phyloP scores from a whole-genome alignment of 768 basidiomycete genomes.

The Holtermanniella nyarrowii region DNA sequence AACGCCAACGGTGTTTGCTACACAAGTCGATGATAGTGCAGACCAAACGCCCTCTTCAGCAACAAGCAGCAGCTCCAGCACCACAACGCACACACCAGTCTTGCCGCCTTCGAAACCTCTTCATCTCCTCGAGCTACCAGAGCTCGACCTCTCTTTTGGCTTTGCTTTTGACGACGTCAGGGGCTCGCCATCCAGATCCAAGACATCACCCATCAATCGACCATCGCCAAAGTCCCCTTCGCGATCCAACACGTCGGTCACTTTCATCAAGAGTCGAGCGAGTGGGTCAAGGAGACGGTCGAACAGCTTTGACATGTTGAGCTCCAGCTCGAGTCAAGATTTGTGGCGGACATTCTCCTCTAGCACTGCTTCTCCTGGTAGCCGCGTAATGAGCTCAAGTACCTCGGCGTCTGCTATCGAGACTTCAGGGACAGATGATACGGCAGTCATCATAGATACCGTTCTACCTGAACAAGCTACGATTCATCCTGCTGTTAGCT shows the following conservation, averaged over 20 bases:
- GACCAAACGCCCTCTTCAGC: neutral
- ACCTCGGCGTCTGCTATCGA: neutral
- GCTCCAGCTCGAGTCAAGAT: slow-evolving; percentile 9
- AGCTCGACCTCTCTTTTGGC: slow-evolving; percentile 35
- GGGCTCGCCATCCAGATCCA: slow-evolving; percentile 21
- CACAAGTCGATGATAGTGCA: too few species aligned
- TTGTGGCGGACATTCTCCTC: slow-evolving; percentile 15
- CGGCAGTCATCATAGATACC: neutral
- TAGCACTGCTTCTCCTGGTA: neutral
- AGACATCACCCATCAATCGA: slow-evolving; percentile 5
- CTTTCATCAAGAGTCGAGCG: neutral
- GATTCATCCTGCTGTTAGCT: neutral
- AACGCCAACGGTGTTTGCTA: too few species aligned
- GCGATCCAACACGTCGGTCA: neutral
- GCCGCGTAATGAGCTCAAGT: too few species aligned
- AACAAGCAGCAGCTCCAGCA: neutral
- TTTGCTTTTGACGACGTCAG: slow-evolving; percentile 25
- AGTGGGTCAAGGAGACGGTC: slow-evolving; percentile 17
- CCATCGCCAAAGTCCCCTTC: slow-evolving; percentile 3
- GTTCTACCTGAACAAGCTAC: neutral
- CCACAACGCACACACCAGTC: neutral
- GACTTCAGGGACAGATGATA: neutral
- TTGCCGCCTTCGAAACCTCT: slow-evolving; percentile 8
- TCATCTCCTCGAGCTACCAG: slow-evolving; percentile 34
- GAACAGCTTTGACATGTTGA: slow-evolving; percentile 24